phyloP scores from a whole-genome alignment of 306 rosid species.

The Rubus idaeus region DNA sequence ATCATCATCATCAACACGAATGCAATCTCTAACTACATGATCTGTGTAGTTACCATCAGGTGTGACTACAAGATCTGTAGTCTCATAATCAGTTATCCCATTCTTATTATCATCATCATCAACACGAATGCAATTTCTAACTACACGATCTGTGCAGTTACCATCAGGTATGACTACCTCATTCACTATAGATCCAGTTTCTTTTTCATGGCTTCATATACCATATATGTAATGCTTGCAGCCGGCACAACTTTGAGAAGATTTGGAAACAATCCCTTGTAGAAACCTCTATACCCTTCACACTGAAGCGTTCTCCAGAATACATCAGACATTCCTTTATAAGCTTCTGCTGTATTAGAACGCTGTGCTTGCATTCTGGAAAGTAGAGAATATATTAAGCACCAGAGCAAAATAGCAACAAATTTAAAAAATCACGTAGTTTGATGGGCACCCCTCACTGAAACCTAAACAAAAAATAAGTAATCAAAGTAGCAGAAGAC shows the following conservation, averaged over 20 bases:
- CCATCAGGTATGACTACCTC: slow-evolving; percentile 19
- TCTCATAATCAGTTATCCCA: not conserved
- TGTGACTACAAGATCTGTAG: slow-evolving; percentile 7
- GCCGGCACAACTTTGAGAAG: slow-evolving; percentile 93
- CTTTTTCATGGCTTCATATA: slow-evolving; percentile 83
- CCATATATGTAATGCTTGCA: slow-evolving; percentile 92
- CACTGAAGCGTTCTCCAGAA: slow-evolving; percentile 73
- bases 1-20: slow-evolving; percentile 31
- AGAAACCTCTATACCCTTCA: slow-evolving; percentile 84
- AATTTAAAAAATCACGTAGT: not conserved
- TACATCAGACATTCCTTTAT: slow-evolving; percentile 78
- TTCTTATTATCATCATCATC: slow-evolving; percentile 33
- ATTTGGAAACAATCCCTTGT: slow-evolving; percentile 91
- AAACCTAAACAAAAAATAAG: not conserved
- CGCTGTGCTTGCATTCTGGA: slow-evolving; percentile 91
- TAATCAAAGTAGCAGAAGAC: slow-evolving; percentile 7
- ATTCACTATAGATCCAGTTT: slow-evolving; percentile 64
- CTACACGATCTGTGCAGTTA: slow-evolving; percentile 31
- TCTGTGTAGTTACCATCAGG: slow-evolving; percentile 26
- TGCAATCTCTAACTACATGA: slow-evolving; percentile 35
- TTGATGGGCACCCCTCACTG: not conserved
- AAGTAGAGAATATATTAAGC: slow-evolving; percentile 26
- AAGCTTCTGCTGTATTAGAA: slow-evolving; percentile 33
- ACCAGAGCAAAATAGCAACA: not conserved
- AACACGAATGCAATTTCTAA: slow-evolving; percentile 29